Conservation (phyloP, 164 flowering plant species). For the Aristolochia contorta region DNA sequence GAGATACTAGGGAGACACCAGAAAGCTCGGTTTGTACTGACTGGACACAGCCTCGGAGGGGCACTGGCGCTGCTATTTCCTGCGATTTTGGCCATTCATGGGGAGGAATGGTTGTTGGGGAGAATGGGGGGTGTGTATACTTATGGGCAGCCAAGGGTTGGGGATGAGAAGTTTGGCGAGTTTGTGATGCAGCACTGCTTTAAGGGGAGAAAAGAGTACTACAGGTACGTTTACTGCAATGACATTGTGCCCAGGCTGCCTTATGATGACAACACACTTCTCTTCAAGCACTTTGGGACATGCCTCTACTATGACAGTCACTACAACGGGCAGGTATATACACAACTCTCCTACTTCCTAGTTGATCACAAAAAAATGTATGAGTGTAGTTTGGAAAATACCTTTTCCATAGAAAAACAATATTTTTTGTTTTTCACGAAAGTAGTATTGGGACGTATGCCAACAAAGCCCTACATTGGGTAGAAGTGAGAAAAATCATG, state of each 20-base stretch:
- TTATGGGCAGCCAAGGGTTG: slow-evolving; percentile 85
- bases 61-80: slow-evolving; percentile 66
- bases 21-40: slow-evolving; percentile 42
- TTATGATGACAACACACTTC: slow-evolving; percentile 37
- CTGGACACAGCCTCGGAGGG: slow-evolving; percentile 90
- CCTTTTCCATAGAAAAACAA: neutral
- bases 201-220: slow-evolving; percentile 30
- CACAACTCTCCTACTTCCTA: neutral
- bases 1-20: slow-evolving; percentile 22
- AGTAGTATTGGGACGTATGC: too few species aligned
- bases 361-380: too few species aligned
- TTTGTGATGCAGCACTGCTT: slow-evolving; percentile 38
- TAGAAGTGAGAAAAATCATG: too few species aligned
- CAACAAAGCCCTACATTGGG: too few species aligned
- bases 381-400: too few species aligned
- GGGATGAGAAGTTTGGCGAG: slow-evolving; percentile 45
- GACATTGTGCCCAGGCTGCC: slow-evolving; percentile 84
- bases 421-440: too few species aligned
- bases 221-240: slow-evolving; percentile 58
- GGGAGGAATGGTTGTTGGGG: slow-evolving; percentile 43
- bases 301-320: slow-evolving; percentile 56
- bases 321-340: slow-evolving; percentile 52
- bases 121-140: slow-evolving; percentile 70
- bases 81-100: slow-evolving; percentile 36
- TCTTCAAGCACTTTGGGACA: slow-evolving; percentile 65